These are phyloP conservation scores for Blastobotrys attinorum DNA, from an alignment of 805 yeast genomes.

Conservation along the genomic window DNA sequence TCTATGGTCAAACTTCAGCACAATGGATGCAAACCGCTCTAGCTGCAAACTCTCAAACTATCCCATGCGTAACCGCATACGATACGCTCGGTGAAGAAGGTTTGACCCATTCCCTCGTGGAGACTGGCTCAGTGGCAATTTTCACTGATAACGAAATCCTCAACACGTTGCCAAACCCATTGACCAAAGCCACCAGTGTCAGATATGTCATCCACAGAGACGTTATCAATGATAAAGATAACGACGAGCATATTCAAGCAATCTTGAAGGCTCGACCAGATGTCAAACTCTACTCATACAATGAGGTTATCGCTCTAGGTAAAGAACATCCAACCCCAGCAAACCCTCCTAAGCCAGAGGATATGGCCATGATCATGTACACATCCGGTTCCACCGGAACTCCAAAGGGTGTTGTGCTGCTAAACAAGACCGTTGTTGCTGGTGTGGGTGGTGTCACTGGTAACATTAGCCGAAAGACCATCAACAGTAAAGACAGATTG, in stretches of 20 bases:
- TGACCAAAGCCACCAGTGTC: constrained; percentile 52
- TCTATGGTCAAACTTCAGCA: constrained; percentile 81
- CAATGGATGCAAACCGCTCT: constrained; percentile 86
- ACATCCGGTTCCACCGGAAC: constrained; percentile 82
- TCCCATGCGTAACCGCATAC: constrained; percentile 91
- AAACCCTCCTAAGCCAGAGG: constrained; percentile 48
- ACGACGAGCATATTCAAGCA: constrained; percentile 45
- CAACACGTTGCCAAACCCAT: constrained; percentile 58
- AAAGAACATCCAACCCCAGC: constrained; percentile 35
- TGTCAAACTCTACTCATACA: constrained; percentile 53
- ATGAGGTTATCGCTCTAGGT: constrained; percentile 64
- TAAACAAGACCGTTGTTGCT: constrained; percentile 63
- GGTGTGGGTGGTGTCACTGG: constrained; percentile 79
- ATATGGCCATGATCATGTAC: constrained; percentile 71
- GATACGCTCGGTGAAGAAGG: constrained; percentile 91
- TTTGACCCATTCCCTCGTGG: constrained; percentile 65
- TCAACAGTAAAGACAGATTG: constrained; percentile 57
- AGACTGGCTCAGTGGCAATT: constrained; percentile 71
- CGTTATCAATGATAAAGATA: constrained; percentile 49
- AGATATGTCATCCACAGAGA: constrained; percentile 68
- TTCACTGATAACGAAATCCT: constrained; percentile 79
- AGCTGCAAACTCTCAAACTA: constrained; percentile 68
- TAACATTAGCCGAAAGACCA: constrained; percentile 44
- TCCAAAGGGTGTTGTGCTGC: constrained; percentile 75
- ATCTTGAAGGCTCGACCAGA: constrained; percentile 69